Evolutionary conservation across 2,329 filamentous ascomycete species (phyloP).

Genomic region (Cladorrhinum sp.): DNA sequence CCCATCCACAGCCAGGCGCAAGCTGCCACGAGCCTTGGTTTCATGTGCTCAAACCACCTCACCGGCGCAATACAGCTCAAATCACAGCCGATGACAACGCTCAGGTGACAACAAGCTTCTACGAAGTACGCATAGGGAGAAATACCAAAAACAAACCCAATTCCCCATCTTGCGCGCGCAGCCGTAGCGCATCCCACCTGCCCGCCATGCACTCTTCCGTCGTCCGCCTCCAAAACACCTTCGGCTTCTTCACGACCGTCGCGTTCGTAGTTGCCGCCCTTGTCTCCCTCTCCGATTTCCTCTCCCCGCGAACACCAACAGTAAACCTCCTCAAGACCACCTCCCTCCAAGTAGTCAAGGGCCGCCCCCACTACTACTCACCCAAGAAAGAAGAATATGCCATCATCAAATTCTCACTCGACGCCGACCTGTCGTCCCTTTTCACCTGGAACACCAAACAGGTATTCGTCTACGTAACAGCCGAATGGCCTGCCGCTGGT

Average conservation of each 20-base stretch:
- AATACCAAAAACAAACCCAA: slow-evolving; percentile 2
- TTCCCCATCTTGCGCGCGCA: not conserved
- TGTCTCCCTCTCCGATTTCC: slow-evolving; percentile 76
- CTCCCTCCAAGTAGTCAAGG: slow-evolving; percentile 85
- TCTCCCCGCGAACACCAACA: slow-evolving; percentile 65
- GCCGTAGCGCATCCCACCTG: slow-evolving; percentile 7
- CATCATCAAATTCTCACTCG: slow-evolving; percentile 86
- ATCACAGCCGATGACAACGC: slow-evolving; percentile 10
- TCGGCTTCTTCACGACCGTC: slow-evolving; percentile 97
- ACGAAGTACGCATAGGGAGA: not conserved
- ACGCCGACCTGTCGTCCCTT: slow-evolving; percentile 84
- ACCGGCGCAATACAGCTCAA: not conserved
- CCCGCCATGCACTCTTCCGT: slow-evolving; percentile 79
- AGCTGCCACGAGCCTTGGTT: slow-evolving; percentile 10
- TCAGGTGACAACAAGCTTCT: slow-evolving; percentile 12
- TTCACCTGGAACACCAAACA: slow-evolving; percentile 99
- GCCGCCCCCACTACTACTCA: slow-evolving; percentile 93
- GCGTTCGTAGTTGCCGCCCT: slow-evolving; percentile 75
- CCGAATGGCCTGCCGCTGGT: slow-evolving; percentile 57
- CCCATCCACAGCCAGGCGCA: slow-evolving; percentile 6
- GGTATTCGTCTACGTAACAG: slow-evolving; percentile 93
- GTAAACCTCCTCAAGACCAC: slow-evolving; percentile 59
- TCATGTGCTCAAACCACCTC: not conserved
- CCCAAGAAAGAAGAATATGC: slow-evolving; percentile 93
- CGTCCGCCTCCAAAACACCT: slow-evolving; percentile 84